Base-by-base conservation (phyloP, 495 filamentous ascomycete species). In the Penicillium diatomitis region DNA sequence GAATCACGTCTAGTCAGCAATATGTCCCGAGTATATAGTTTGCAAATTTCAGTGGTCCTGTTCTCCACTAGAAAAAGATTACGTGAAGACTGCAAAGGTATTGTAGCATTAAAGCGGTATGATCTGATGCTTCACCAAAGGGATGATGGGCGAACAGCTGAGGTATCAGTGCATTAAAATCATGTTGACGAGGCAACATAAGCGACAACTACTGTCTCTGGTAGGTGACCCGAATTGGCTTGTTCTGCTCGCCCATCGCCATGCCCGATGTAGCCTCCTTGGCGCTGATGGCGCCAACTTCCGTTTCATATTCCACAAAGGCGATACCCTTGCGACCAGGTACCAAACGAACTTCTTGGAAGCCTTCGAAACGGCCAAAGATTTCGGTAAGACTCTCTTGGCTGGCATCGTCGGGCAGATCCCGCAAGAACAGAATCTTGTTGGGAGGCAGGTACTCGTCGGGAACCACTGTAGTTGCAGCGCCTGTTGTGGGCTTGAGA, bases 381-480 rank as follows among this genome's bases (percentile, higher is more conserved):
- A 96, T 80, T 28, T 76, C 78, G 0, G 80, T 82, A 38, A 98
- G 82, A 36, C 71, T 78, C 44, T 92, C 90, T 62, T 85, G 80
- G 66, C 84, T 85, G 56, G 85, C 87, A 48, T 88, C 86, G 54
- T 94, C 88, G 10, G 94, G 91, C 41, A 99, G 61, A 57, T 96
- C 89, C 67, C 90, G 89, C 44, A 97, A 73, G 75, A 97, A 95
- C n/a, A 99, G 77, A 51, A 88, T 92, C 70, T 94, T 95, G 77
- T 97, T 99, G 40, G 94, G 91, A 3, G 90, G 92, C 0, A 97
- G 80, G 63, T 94, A 97, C 69, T 99, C 92, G 77, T 96, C 94
- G 2, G 92, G 92, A 10, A 97, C 81, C 41, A 94, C 85, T 12
- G 84, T 76, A 28, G 83, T 77, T 0, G 81, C 72, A n/a, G 80